Evolutionary conservation across 73 alveolate genomes (phyloP), one percentile per base, ranked within the genome.

Genomic region (Urostyla sp.): DNA sequence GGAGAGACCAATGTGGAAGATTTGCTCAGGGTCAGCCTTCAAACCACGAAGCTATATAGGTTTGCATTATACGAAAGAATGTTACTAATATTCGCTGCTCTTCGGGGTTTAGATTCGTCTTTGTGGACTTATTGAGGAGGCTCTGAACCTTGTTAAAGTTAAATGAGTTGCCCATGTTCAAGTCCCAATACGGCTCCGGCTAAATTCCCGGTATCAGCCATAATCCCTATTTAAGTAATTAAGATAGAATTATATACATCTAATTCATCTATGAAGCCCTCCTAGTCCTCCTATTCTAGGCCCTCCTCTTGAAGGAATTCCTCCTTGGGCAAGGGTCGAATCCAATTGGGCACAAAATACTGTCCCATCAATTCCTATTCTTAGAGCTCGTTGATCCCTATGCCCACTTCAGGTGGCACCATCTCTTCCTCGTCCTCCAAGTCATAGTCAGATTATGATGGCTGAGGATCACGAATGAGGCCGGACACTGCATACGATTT

Each of bases 131-230:
- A 34, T 72, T 83, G 50, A 83, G 58, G 49, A 54, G 67, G 15
- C 53, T 6, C 43, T 75, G 53, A 35, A 72, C 74, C 35, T 54
- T 30, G 20, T 44, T 16, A n/a, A 32, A 58, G 36, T 87, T 44
- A n/a, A 90, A 49, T 38, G 81, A 89, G 15, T 84, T 69, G 27
- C 94, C 82, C 90, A 87, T 67, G 32, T 80, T 80, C 69, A 73
- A 67, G 67, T 84, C 92, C 96, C 96, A 84, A 36, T 76, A 81
- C 7, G 97, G 97, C 74, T 91, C 97, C 10, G 95, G 93, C 6
- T 75, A 54, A 79, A 91, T 26, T 36, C 91, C 82, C 0, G 97
- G 97, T 10, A 59, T 24, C 10, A 91, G 86, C 97, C 97, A 91
- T 48, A 82, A 78, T 37, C 74, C 79, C 74, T 79, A 59, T 5